phyloP scores from a whole-genome alignment of 2,329 filamentous ascomycete genomes.

The Phoma sp. region DNA sequence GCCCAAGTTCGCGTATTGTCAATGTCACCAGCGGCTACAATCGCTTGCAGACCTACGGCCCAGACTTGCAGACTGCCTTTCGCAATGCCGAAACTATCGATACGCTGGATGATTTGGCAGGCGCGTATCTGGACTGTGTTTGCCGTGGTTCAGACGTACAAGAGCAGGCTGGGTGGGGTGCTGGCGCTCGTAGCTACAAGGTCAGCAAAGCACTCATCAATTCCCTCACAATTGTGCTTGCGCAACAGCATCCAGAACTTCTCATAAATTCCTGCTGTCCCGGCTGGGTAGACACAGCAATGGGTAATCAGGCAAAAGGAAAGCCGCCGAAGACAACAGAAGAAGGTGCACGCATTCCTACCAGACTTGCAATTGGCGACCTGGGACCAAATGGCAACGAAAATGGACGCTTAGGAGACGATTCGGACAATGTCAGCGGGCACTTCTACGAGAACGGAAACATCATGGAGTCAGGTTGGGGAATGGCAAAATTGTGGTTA shows the following conservation, averaged over 20 bases:
- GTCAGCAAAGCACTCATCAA: slow-evolving; percentile 31
- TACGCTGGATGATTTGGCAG: background rate
- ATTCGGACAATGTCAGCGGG: slow-evolving; percentile 14
- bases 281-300: slow-evolving; percentile 33
- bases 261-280: slow-evolving; percentile 29
- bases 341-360: slow-evolving; percentile 22
- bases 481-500: slow-evolving; percentile 13
- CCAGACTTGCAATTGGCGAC: slow-evolving; percentile 24
- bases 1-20: slow-evolving; percentile 21
- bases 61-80: slow-evolving; percentile 1
- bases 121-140: background rate
- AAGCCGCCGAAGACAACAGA: slow-evolving; percentile 28
- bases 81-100: background rate
- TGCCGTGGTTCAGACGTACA: background rate
- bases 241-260: slow-evolving; percentile 9
- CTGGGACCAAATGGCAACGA: slow-evolving; percentile 17
- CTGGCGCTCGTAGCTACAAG: slow-evolving; percentile 23
- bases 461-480: slow-evolving; percentile 20
- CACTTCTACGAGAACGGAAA: slow-evolving; percentile 21
- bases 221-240: slow-evolving; percentile 19
- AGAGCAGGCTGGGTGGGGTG: background rate
- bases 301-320: slow-evolving; percentile 25
- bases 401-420: slow-evolving; percentile 11
- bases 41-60: slow-evolving; percentile 12
- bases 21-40: slow-evolving; percentile 25